Percentiles rank a stretch among this genome's conserved stretches.
phyloP scores from a whole-genome alignment of 2,329 filamentous ascomycete species.

The Trichocomaceae sp. region DNA sequence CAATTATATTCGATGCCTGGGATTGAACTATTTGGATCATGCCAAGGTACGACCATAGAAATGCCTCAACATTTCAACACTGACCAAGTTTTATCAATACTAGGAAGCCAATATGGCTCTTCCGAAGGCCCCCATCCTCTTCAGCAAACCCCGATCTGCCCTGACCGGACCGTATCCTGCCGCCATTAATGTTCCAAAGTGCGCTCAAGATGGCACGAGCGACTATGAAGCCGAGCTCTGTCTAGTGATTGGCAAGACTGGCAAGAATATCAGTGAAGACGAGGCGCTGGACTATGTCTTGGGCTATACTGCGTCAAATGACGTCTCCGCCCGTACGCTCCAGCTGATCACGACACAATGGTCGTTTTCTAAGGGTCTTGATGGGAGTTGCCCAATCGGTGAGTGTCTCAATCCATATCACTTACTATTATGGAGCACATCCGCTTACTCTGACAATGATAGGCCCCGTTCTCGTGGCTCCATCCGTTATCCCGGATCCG shows the following conservation, averaged over 20 bases:
- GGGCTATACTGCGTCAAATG: conserved; percentile 54
- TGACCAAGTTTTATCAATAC: too few relatives aligned
- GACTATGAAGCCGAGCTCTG: conserved; percentile 44
- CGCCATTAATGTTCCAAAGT: conserved; percentile 24
- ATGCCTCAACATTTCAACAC: too few relatives aligned
- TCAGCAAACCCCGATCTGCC: conserved; percentile 26
- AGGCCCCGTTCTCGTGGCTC: conserved; percentile 22
- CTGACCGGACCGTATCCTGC: conserved; percentile 23
- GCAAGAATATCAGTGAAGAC: conserved; percentile 38
- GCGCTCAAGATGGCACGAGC: conserved; percentile 25
- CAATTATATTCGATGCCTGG: conserved; percentile 26
- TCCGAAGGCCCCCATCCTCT: conserved; percentile 25
- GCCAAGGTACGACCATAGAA: conserved; percentile 16
- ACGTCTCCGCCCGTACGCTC: conserved; percentile 48
- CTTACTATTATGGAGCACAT: not conserved
- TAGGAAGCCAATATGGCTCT: conserved; percentile 22
- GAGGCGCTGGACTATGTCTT: conserved; percentile 49
- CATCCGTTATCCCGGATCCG: conserved; percentile 24
- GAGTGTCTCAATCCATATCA: conserved; percentile 1
- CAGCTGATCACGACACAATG: conserved; percentile 56
- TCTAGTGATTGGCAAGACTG: conserved; percentile 50
- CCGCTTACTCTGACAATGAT: not conserved
- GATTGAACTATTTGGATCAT: conserved; percentile 27
- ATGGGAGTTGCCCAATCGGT: conserved; percentile 48
- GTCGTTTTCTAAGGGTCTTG: conserved; percentile 51